phyloP scores from a whole-genome alignment of 441 rosid genomes.

The Viola pubescens region DNA sequence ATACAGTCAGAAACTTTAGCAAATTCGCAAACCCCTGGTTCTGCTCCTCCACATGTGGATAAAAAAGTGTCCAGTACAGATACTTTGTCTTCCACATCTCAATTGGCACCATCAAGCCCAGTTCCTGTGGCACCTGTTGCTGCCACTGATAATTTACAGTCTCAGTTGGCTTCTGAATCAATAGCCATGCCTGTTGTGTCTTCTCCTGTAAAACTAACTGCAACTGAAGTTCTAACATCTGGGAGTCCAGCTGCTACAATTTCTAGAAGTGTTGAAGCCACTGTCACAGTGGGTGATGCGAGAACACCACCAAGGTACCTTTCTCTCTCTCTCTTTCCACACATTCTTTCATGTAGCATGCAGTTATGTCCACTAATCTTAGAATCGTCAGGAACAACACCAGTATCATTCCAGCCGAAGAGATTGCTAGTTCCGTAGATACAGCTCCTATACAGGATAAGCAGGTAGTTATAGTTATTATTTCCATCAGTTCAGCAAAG shows the following conservation, averaged over 20 bases:
- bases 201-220: slow-evolving; percentile 31
- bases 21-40: slow-evolving; percentile 22
- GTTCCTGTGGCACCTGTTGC: slow-evolving; percentile 44
- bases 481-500: slow-evolving; percentile 10
- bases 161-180: slow-evolving; percentile 29
- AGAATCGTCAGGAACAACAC: slow-evolving; percentile 38
- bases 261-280: slow-evolving; percentile 23
- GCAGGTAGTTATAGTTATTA: slow-evolving; percentile 33
- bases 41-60: slow-evolving; percentile 23
- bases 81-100: slow-evolving; percentile 28
- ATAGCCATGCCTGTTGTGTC: slow-evolving; percentile 30
- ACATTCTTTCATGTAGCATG: slow-evolving; percentile 20
- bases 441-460: slow-evolving; percentile 30
- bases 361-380: slow-evolving; percentile 27
- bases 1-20: slow-evolving; percentile 26
- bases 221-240: slow-evolving; percentile 22
- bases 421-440: slow-evolving; percentile 32
- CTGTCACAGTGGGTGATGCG: slow-evolving; percentile 22
- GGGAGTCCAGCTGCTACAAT: slow-evolving; percentile 20
- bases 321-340: neutral
- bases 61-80: slow-evolving; percentile 34
- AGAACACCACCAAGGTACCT: slow-evolving; percentile 33
- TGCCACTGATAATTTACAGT: slow-evolving; percentile 31
- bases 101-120: slow-evolving; percentile 48
- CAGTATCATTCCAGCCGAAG: slow-evolving; percentile 25